Conservation (phyloP, 2,329 filamentous ascomycete species). For the Fusarium sp. region DNA sequence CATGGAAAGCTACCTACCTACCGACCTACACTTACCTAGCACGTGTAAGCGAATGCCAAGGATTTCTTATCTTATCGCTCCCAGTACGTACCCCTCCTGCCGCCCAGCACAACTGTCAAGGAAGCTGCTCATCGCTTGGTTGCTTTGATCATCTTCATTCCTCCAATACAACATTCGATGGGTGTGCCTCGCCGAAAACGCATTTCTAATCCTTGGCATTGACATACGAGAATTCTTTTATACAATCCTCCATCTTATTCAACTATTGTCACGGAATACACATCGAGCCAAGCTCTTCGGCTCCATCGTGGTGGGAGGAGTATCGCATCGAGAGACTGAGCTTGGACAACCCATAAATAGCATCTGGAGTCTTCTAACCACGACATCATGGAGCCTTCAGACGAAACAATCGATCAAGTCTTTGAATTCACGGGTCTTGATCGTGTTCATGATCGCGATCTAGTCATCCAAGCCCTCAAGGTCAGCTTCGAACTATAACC, state of each 20-base stretch:
- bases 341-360: conserved; percentile 1
- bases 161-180: conserved; percentile 12
- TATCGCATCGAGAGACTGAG: conserved; percentile 24
- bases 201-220: conserved; percentile 6
- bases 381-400: conserved; percentile 53
- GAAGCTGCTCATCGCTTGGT: conserved; percentile 22
- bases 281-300: conserved; percentile 16
- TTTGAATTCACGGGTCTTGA: conserved; percentile 59
- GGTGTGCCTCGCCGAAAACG: conserved; percentile 3
- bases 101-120: conserved; percentile 15
- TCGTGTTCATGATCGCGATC: conserved; percentile 53
- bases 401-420: conserved; percentile 56
- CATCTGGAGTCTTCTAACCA: background rate
- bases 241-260: background rate
- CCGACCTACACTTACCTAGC: background rate
- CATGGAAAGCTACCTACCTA: background rate
- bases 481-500: conserved; percentile 42
- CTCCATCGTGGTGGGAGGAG: conserved; percentile 15
- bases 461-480: conserved; percentile 60
- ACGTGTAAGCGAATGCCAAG: conserved; percentile 31
- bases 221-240: background rate
- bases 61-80: conserved; percentile 38
- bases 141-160: conserved; percentile 31
- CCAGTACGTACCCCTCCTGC: conserved; percentile 38
- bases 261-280: background rate